Percentiles rank a stretch among this genome's conserved stretches.
These are phyloP conservation scores for Vigna angularis DNA, from an alignment of 306 rosid species.

Conservation along the genomic window DNA sequence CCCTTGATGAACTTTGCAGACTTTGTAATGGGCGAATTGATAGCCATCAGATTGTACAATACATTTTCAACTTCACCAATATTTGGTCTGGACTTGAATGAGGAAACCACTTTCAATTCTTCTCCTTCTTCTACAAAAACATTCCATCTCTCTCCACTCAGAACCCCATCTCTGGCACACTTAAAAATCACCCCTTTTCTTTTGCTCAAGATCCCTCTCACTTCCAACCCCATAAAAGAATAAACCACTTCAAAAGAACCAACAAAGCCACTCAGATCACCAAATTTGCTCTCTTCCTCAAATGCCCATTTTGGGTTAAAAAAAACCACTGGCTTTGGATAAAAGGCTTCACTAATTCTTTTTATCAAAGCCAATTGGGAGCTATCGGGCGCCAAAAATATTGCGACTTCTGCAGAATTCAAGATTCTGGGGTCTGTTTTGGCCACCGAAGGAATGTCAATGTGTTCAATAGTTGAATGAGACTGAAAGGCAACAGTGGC, in stretches of 20 bases:
- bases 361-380: conserved; percentile 59
- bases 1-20: conserved; percentile 84
- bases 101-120: conserved; percentile 64
- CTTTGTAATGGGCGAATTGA: conserved; percentile 86
- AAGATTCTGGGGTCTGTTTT: conserved; percentile 48
- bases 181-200: conserved; percentile 81
- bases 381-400: conserved; percentile 70
- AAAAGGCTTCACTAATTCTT: conserved; percentile 55
- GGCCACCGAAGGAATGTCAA: conserved; percentile 57
- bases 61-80: conserved; percentile 85
- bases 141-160: conserved; percentile 79
- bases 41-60: conserved; percentile 87
- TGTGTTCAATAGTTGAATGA: conserved; percentile 56
- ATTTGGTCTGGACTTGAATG: conserved; percentile 70
- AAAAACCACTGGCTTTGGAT: conserved; percentile 83
- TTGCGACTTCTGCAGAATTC: conserved; percentile 67
- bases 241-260: conserved; percentile 87
- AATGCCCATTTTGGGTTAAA: conserved; percentile 85
- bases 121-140: conserved; percentile 90
- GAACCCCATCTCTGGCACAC: conserved; percentile 85
- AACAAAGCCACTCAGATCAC: conserved; percentile 65
- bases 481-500: conserved; percentile 60
- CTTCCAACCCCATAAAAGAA: conserved; percentile 90
- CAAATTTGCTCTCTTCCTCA: conserved; percentile 76
- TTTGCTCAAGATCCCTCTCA: conserved; percentile 73